A percentile compares a stretch with the other conserved stretches of the same genome.
Evolutionary conservation across 106 monocot genomes (phyloP).

Genomic region (Ottelia alismoides): DNA sequence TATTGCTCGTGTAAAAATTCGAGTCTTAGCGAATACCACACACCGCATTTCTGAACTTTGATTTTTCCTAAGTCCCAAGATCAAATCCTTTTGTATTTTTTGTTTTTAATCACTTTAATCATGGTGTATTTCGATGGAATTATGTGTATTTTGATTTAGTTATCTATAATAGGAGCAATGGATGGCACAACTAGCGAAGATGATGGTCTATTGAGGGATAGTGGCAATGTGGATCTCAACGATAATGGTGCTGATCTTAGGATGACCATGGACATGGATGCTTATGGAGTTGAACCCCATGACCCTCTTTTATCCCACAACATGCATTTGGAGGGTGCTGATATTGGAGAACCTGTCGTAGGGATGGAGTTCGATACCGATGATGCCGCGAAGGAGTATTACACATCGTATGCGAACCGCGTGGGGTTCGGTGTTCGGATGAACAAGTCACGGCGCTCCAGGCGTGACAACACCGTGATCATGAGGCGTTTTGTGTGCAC

Average conservation of each 20-base stretch:
- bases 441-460: conserved; percentile 74
- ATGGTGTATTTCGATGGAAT: too few species aligned
- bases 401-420: conserved; percentile 55
- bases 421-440: conserved; percentile 78
- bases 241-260: conserved; percentile 15
- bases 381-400: conserved; percentile 77
- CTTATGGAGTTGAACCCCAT: conserved; percentile 23
- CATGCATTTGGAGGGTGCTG: conserved; percentile 24
- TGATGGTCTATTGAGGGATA: too few species aligned
- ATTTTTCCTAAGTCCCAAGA: too few species aligned
- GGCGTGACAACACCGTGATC: conserved; percentile 79
- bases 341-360: conserved; percentile 34
- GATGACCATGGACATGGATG: conserved; percentile 31
- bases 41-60: too few species aligned
- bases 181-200: too few species aligned
- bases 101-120: too few species aligned
- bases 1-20: too few species aligned
- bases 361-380: conserved; percentile 91
- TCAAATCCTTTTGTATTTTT: too few species aligned
- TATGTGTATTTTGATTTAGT: too few species aligned
- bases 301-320: conserved; percentile 15
- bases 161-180: too few species aligned
- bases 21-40: too few species aligned
- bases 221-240: conserved; percentile 47
- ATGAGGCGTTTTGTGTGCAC: conserved; percentile 94